phyloP scores from a whole-genome alignment of 2,329 filamentous ascomycete genomes.

The Neodidymelliopsis sp. region DNA sequence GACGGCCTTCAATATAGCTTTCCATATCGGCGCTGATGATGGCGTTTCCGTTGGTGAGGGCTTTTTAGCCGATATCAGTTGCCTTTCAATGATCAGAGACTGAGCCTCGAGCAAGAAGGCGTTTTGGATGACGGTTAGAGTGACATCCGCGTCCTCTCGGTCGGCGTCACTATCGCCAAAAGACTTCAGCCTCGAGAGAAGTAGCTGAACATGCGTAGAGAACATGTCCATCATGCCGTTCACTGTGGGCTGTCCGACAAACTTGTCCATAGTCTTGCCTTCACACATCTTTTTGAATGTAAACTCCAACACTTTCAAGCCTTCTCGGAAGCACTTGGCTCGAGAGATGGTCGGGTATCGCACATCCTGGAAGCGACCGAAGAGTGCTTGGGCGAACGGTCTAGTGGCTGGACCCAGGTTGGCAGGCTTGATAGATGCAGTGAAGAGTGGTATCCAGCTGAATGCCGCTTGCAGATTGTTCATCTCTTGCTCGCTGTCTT shows the following conservation, averaged over 20 bases:
- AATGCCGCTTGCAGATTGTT: conserved; percentile 70
- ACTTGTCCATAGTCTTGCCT: conserved; percentile 42
- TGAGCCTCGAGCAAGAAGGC: conserved; percentile 75
- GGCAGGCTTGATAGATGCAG: conserved; percentile 76
- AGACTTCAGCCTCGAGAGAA: conserved; percentile 44
- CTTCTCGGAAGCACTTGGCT: conserved; percentile 69
- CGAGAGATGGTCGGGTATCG: conserved; percentile 65
- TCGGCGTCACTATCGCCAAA: conserved; percentile 34
- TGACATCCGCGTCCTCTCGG: conserved; percentile 54
- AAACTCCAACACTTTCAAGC: conserved; percentile 51
- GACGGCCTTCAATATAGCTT: conserved; percentile 73
- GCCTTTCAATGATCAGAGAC: conserved; percentile 72
- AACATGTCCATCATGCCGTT: conserved; percentile 71
- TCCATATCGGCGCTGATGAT: conserved; percentile 80
- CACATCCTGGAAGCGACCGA: conserved; percentile 68
- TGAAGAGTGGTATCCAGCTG: conserved; percentile 79
- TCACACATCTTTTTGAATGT: conserved; percentile 45
- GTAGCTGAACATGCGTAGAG: conserved; percentile 61
- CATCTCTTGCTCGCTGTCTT: conserved; percentile 59
- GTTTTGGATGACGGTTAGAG: conserved; percentile 70
- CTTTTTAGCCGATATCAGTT: conserved; percentile 67
- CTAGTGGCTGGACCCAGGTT: conserved; percentile 83
- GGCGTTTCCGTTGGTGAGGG: conserved; percentile 70
- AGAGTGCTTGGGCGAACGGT: conserved; percentile 76
- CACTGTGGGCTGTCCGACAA: conserved; percentile 52